Evolutionary conservation across 164 flowering plant species (phyloP).

Genomic region (Warburgia ugandensis): DNA sequence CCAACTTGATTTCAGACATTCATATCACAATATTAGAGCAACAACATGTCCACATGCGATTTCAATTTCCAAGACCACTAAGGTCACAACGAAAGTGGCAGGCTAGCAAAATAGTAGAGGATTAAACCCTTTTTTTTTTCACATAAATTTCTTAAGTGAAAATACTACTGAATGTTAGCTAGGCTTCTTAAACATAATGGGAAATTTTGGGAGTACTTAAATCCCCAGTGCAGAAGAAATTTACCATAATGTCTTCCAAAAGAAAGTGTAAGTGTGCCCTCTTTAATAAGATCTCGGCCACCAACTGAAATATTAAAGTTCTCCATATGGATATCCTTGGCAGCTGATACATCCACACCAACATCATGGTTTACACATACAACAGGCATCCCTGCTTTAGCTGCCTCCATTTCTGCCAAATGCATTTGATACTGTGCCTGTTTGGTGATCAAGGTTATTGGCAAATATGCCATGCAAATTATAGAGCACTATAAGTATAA

Average conservation of each 20-base stretch:
- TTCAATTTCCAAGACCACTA: no score
- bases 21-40: no score
- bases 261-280: slow-evolving; percentile 76
- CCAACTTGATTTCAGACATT: no score
- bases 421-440: slow-evolving; percentile 88
- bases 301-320: slow-evolving; percentile 91
- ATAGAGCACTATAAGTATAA: background rate
- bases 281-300: slow-evolving; percentile 93
- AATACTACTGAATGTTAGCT: background rate
- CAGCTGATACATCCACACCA: slow-evolving; percentile 42
- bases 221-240: slow-evolving; percentile 14
- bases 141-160: no score
- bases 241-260: slow-evolving; percentile 95
- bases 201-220: background rate
- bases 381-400: slow-evolving; percentile 92
- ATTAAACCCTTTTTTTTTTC: no score
- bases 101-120: no score
- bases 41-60: no score
- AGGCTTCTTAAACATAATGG: background rate
- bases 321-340: slow-evolving; percentile 90
- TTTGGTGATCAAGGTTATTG: slow-evolving; percentile 1
- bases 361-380: slow-evolving; percentile 71
- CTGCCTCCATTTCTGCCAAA: slow-evolving; percentile 94
- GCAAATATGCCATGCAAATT: background rate
- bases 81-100: no score